Percentiles rank a stretch among this genome's conserved stretches.
Evolutionary conservation across 1,139 yeast genomes (phyloP).

Genomic region (Suhomyces anneliseae): DNA sequence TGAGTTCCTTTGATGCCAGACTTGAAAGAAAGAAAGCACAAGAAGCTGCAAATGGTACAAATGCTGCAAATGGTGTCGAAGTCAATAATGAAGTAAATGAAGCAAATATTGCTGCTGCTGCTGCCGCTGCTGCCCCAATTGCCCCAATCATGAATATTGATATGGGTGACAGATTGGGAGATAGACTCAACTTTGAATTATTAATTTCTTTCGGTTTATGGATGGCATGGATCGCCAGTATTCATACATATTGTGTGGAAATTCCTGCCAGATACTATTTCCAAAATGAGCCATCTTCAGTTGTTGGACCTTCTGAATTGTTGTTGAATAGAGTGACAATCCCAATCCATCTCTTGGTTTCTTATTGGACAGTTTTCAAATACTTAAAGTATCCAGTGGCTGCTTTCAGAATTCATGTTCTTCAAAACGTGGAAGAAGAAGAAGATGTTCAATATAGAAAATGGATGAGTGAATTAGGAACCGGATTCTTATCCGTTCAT

Average conservation of each 20-base stretch:
- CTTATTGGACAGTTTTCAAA: constrained; percentile 27
- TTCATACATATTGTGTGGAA: constrained; percentile 29
- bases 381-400: constrained; percentile 7
- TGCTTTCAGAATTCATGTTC: neutral
- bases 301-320: constrained; percentile 9
- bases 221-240: constrained; percentile 22
- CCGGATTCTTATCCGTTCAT: constrained; percentile 16
- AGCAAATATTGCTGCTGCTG: neutral
- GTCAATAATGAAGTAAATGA: neutral
- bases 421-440: constrained; percentile 5
- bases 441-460: neutral
- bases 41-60: neutral
- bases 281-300: neutral
- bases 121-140: neutral
- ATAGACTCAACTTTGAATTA: neutral
- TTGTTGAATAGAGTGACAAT: constrained; percentile 16
- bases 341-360: constrained; percentile 22
- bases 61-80: neutral
- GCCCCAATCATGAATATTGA: neutral
- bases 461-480: constrained; percentile 12
- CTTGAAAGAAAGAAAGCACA: neutral
- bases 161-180: neutral
- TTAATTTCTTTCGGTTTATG: constrained; percentile 13
- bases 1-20: constrained; percentile 18
- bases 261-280: constrained; percentile 18